Base-by-base conservation (phyloP, 768 basidiomycete species). In the Tylopilus felleus region DNA sequence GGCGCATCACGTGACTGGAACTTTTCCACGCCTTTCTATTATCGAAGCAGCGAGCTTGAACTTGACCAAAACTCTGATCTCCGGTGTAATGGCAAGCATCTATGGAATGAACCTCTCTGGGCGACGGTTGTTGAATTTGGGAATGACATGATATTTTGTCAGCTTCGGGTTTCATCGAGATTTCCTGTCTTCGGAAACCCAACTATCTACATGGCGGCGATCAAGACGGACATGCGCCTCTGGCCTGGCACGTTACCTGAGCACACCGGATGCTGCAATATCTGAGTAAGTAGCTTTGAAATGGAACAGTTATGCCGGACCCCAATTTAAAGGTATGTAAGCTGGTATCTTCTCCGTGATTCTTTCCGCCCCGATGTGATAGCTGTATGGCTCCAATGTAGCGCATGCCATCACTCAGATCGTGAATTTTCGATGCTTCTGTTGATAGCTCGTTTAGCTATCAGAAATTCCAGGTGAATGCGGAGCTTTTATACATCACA, bases 171-270 rank as follows among this genome's bases (percentile, higher is more conserved):
- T 55, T 41, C 29, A 14, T 54, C 21, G 23, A 61, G 62, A 58
- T 50, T 35, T 39, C 17, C 49, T 51, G 21, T 8, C 48, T 38
- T 41, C 40, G 42, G 51, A 55, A 55, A 52, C 13, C 45, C 33
- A 46, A 23, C 35, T 33, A 40, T 53, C 54, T 51, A 41, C 29
- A 25, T 33, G 44, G 46, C 58, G 60, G 65, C 66, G 65, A 65
- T 68, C 64, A 68, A 60, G 52, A 49, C 61, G 57, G 64, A 56
- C 64, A 66, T 35, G 61, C 54, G 27, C 36, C 33, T 49, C 53
- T 55, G 54, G 53, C 42, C 43, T 56, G 65, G 52, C 25, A 50
- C 14, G 50, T 48, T 57, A 46, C 53, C 45, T 48, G 54, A 33
- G 10, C 19, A 47, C n/a, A n/a, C 22, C 23, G 49, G 31, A 38